These are phyloP conservation scores for Penicillium turbatum DNA, from an alignment of 495 filamentous ascomycete species.

Conservation along the genomic window DNA sequence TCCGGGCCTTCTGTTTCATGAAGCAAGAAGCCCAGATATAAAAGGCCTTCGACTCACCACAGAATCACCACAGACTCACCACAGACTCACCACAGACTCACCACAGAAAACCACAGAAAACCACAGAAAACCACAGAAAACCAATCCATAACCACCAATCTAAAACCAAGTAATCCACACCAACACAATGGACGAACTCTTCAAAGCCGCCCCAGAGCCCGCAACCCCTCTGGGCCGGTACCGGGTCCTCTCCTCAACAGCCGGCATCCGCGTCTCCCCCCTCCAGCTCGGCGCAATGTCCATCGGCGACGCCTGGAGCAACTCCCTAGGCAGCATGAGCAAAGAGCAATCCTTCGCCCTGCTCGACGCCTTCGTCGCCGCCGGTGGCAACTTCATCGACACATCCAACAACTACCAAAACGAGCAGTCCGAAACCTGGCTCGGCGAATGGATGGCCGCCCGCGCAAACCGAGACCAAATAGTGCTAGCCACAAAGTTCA, in stretches of 20 bases:
- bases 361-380: slow-evolving; percentile 48
- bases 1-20: too few relatives aligned
- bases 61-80: too few relatives aligned
- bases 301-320: slow-evolving; percentile 53
- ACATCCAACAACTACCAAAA: slow-evolving; percentile 55
- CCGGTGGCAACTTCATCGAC: slow-evolving; percentile 54
- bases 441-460: slow-evolving; percentile 56
- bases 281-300: slow-evolving; percentile 60
- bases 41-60: too few relatives aligned
- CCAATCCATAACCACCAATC: too few relatives aligned
- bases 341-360: slow-evolving; percentile 45
- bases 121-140: too few relatives aligned
- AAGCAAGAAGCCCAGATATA: too few relatives aligned
- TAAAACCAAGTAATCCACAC: too few relatives aligned
- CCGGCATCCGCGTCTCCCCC: slow-evolving; percentile 58
- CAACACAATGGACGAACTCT: slow-evolving; percentile 38
- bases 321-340: slow-evolving; percentile 47
- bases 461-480: slow-evolving; percentile 57
- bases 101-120: too few relatives aligned
- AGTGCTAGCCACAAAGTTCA: slow-evolving; percentile 73
- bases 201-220: slow-evolving; percentile 44
- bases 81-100: too few relatives aligned
- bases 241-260: slow-evolving; percentile 55
- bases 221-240: slow-evolving; percentile 53
- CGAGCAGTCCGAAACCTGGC: slow-evolving; percentile 50